Conservation (phyloP, 108 stramenopile species). For the Parietichytrium sp. region DNA sequence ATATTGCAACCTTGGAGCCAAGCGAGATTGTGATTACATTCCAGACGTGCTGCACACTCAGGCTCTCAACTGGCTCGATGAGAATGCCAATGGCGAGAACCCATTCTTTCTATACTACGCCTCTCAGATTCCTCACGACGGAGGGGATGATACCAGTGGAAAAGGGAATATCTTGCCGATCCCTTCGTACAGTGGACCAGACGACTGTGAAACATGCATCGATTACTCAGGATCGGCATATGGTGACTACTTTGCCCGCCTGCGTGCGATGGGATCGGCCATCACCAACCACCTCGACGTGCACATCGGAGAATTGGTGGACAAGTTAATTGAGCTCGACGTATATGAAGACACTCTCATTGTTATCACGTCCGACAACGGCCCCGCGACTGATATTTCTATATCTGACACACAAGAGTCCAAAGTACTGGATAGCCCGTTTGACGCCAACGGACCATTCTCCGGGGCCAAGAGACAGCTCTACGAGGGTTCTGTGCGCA, state of each 20-base stretch:
- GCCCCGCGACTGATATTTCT: not conserved
- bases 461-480: not conserved
- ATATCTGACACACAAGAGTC: not conserved
- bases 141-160: not conserved
- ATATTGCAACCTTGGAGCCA: not conserved
- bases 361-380: not conserved
- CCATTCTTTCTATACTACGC: conserved; percentile 16
- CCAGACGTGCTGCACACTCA: conserved; percentile 28
- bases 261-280: not conserved
- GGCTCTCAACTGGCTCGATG: conserved; percentile 11
- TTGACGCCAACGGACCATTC: conserved; percentile 4
- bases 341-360: conserved; percentile 18
- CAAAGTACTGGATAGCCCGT: not conserved
- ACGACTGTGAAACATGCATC: not conserved
- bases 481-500: not conserved
- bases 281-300: conserved; percentile 25
- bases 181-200: not conserved
- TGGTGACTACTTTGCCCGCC: not conserved
- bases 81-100: not conserved
- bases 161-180: not conserved
- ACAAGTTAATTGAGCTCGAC: not conserved
- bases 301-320: not conserved
- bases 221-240: not conserved
- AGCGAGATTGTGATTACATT: not conserved
- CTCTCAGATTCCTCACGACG: conserved; percentile 25